Base-by-base conservation (phyloP, 768 basidiomycete genomes). In the Xerocomellus dryophilus region DNA sequence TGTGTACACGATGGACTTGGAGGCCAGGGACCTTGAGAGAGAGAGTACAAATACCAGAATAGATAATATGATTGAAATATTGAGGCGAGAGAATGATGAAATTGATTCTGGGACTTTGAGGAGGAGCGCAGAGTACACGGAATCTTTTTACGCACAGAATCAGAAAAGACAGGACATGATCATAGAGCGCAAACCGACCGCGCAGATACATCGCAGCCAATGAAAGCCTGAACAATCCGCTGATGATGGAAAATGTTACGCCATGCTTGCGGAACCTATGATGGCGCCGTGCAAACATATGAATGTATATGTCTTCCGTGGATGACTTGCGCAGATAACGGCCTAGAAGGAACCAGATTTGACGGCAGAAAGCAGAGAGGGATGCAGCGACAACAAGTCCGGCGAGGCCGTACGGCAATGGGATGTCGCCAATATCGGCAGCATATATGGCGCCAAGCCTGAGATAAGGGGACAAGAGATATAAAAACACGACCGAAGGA, bases 301-400 rank as follows among this genome's bases (percentile, higher is more conserved):
- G 79, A 17, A 84, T 61, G 47, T 89, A 64, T 39, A 90, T 74
- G 56, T 88, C 87, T 66, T 88, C 83, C 35, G 84, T 66, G 56
- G 86, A 82, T 31, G 78, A 75, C 66, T 81, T 80, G 60, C 81
- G 80, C 42, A 87, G 74, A 67, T 90, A 88, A 31, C 84, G 78
- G 42, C 84, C 81, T n/a, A 90, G 78, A 76, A 89, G 80, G 71
- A 87, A 89, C 83, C 85, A 87, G 45, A 90, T 71, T 59, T 88
- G 86, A 47, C 85, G 74, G 36, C 82, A 76, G 57, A 86, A 81
- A 31, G 78, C 78, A 7, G 87, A 78, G 14, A 86, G 69, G 34
- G 76, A 59, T n/a, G 83, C 83, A 53, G 83, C 83, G 27, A 77
- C 60, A 31, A 83, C 43, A 2, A 88, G 67, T 1, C 74, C 69